Conservation (phyloP, 2,329 filamentous ascomycete species). For the Furcasterigmium furcatum region DNA sequence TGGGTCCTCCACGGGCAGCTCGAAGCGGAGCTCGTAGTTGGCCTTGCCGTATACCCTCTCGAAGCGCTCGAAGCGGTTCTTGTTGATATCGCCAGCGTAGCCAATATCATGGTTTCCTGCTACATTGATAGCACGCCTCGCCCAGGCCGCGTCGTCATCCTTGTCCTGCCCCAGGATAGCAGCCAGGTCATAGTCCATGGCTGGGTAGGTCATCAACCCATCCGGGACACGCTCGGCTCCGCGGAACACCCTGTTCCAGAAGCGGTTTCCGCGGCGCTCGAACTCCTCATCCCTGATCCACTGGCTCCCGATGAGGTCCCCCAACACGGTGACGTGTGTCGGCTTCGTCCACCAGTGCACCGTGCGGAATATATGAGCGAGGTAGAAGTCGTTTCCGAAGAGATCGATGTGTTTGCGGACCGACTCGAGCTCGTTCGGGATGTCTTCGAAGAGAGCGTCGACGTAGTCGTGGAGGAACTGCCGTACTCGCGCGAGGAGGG, state of each 20-base stretch:
- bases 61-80: conserved; percentile 74
- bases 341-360: conserved; percentile 81
- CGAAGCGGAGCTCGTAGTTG: conserved; percentile 85
- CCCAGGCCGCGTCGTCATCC: conserved; percentile 57
- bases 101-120: conserved; percentile 96
- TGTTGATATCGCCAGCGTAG: conserved; percentile 86
- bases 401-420: conserved; percentile 81
- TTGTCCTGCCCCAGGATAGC: conserved; percentile 43
- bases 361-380: conserved; percentile 86
- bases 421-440: conserved; percentile 63
- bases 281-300: conserved; percentile 92
- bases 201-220: conserved; percentile 46
- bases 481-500: conserved; percentile 48
- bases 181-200: conserved; percentile 44
- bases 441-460: conserved; percentile 64
- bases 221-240: conserved; percentile 62
- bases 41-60: conserved; percentile 80
- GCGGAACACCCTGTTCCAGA: conserved; percentile 78
- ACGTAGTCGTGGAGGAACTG: conserved; percentile 55
- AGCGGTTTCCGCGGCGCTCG: conserved; percentile 65
- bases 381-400: conserved; percentile 90
- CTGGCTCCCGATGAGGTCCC: conserved; percentile 90
- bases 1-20: conserved; percentile 45
- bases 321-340: conserved; percentile 84
- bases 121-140: conserved; percentile 78